Evolutionary conservation across 2,329 filamentous ascomycete genomes (phyloP).

Genomic region (Phaeosphaeriaceae sp.): DNA sequence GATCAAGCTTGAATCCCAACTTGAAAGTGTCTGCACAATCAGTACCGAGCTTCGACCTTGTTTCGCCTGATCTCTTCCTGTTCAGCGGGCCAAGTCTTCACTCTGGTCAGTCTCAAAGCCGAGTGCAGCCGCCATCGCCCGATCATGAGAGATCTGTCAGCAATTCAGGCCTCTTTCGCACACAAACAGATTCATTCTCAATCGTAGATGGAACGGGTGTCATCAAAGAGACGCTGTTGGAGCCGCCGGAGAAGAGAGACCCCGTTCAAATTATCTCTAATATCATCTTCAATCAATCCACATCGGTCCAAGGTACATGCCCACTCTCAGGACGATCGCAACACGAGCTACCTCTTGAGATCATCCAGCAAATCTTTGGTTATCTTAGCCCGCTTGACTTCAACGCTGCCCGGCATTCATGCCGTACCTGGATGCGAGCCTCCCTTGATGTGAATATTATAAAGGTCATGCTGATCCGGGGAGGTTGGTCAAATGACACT

Average conservation of each 20-base stretch:
- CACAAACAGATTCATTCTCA: constrained; percentile 31
- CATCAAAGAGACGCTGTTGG: constrained; percentile 28
- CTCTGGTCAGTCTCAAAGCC: constrained; percentile 27
- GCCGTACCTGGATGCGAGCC: constrained; percentile 65
- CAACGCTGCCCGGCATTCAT: constrained; percentile 67
- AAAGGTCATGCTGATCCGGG: constrained; percentile 60
- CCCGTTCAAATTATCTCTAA: constrained; percentile 35
- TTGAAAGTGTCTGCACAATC: constrained; percentile 24
- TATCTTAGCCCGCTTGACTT: constrained; percentile 60
- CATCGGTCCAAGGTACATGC: constrained; percentile 13
- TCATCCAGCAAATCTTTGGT: constrained; percentile 57
- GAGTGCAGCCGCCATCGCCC: no score
- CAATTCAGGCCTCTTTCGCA: constrained; percentile 9
- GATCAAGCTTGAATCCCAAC: constrained; percentile 29
- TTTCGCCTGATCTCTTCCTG: constrained; percentile 40
- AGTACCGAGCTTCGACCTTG: constrained; percentile 38
- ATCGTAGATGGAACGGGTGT: constrained; percentile 21
- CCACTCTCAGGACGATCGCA: background rate
- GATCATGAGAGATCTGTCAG: no score
- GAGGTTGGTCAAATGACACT: constrained; percentile 55
- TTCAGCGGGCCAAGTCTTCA: constrained; percentile 43
- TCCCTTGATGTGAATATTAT: constrained; percentile 62
- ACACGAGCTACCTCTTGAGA: constrained; percentile 52
- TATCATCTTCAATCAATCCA: constrained; percentile 28
- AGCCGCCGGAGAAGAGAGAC: constrained; percentile 25